Conservation (phyloP, 306 rosid species). For the Nissolia schottii region DNA sequence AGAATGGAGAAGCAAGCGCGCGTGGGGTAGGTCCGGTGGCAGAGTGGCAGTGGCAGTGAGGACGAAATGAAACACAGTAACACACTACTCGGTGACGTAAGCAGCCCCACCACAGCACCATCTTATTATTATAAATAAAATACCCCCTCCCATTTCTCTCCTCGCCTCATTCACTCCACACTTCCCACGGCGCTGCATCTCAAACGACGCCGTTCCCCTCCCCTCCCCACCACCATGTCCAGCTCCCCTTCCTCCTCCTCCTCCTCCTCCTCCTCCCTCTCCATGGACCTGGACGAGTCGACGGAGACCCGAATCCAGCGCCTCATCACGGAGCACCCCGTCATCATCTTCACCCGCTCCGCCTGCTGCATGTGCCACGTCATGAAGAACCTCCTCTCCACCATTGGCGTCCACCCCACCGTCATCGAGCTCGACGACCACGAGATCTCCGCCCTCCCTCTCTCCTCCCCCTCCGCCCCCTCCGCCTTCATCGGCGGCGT, state of each 20-base stretch:
- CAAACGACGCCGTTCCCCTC: slow-evolving; percentile 54
- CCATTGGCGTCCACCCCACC: slow-evolving; percentile 81
- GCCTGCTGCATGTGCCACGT: slow-evolving; percentile 99
- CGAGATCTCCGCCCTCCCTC: slow-evolving; percentile 65
- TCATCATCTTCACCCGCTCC: slow-evolving; percentile 76
- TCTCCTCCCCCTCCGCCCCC: slow-evolving; percentile 32
- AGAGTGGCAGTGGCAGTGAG: background rate
- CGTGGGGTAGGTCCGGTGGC: background rate
- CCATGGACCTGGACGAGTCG: slow-evolving; percentile 84
- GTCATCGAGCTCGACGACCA: slow-evolving; percentile 84
- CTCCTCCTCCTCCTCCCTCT: slow-evolving; percentile 46
- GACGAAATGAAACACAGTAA: background rate
- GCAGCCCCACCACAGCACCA: slow-evolving; percentile 24
- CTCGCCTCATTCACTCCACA: background rate
- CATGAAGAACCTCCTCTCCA: slow-evolving; percentile 84
- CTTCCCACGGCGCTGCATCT: slow-evolving; percentile 43
- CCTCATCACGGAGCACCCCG: slow-evolving; percentile 85
- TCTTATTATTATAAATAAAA: background rate
- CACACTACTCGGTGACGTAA: slow-evolving; percentile 21
- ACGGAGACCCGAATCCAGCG: slow-evolving; percentile 79
- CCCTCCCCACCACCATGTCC: slow-evolving; percentile 24
- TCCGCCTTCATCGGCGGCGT: slow-evolving; percentile 81
- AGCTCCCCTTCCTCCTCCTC: slow-evolving; percentile 33
- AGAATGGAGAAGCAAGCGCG: background rate
- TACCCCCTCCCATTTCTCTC: background rate